Conservation (phyloP, 805 yeast species). For the Nakazawaea laoshanensis region DNA sequence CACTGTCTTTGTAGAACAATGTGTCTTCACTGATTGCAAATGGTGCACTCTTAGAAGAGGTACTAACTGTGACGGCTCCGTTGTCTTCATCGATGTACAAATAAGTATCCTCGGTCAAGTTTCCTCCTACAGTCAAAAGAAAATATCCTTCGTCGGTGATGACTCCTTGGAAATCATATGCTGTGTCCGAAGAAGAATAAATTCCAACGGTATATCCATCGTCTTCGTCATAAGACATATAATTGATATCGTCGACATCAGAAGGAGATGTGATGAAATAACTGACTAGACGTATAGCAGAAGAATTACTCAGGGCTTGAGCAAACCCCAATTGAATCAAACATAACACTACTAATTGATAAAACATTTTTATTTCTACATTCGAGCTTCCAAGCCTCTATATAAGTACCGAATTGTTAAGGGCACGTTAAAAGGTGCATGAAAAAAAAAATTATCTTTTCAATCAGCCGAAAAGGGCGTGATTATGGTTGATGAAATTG, state of each 20-base stretch:
- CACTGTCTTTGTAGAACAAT: slow-evolving; percentile 7
- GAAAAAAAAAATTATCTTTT: too few relatives aligned
- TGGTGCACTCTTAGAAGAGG: slow-evolving; percentile 3
- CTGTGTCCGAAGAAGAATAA: neutral
- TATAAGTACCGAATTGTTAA: too few relatives aligned
- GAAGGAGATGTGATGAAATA: slow-evolving; percentile 1
- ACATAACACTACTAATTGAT: neutral
- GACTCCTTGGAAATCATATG: slow-evolving; percentile 3
- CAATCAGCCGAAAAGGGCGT: too few relatives aligned
- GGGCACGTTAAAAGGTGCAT: too few relatives aligned
- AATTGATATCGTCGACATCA: slow-evolving; percentile 6
- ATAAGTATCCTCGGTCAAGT: neutral
- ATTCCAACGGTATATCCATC: slow-evolving; percentile 5
- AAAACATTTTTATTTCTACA: too few relatives aligned
- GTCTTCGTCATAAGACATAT: slow-evolving; percentile 1
- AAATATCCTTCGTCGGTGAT: slow-evolving; percentile 7
- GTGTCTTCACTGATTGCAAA: slow-evolving; percentile 4
- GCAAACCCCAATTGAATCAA: slow-evolving; percentile 1
- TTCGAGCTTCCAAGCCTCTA: too few relatives aligned
- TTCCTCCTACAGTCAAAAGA: slow-evolving; percentile 2
- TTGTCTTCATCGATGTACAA: slow-evolving; percentile 5
- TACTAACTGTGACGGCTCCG: slow-evolving; percentile 6
- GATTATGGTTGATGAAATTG: too few relatives aligned
- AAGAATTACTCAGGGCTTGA: neutral
- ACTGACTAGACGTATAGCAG: slow-evolving; percentile 4